Evolutionary conservation across 1,139 yeast species (phyloP).

Genomic region (Zygosaccharomyces pseudobailii): DNA sequence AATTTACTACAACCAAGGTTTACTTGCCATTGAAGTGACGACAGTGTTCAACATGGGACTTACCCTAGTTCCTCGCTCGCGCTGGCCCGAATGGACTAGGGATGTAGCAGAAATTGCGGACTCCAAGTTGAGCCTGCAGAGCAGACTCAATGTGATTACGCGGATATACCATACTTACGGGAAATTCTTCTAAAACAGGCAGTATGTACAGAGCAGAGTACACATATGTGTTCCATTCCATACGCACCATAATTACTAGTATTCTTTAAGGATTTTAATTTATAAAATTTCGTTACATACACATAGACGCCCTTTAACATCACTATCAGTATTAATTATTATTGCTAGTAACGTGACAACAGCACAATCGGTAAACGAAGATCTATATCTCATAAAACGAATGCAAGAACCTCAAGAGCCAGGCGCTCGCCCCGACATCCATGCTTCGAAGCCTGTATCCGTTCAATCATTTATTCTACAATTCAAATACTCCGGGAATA

Average conservation of each 20-base stretch:
- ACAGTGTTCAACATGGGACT: constrained; percentile 49
- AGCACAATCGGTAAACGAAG: too few species aligned
- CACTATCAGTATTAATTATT: too few species aligned
- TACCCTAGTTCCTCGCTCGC: constrained; percentile 43
- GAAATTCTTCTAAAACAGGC: constrained; percentile 21
- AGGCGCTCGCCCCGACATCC: background rate
- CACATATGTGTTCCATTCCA: background rate
- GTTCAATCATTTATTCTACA: background rate
- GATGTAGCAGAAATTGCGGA: constrained; percentile 52
- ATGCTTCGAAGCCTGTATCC: background rate
- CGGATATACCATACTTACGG: constrained; percentile 57
- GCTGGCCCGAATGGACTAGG: constrained; percentile 47
- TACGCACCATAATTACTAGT: background rate
- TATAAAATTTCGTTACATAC: too few species aligned
- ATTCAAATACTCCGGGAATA: background rate
- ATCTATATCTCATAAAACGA: too few species aligned
- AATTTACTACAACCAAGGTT: constrained; percentile 39
- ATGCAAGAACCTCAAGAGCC: too few species aligned
- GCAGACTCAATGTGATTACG: constrained; percentile 43
- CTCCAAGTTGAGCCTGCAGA: constrained; percentile 30
- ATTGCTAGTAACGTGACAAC: too few species aligned
- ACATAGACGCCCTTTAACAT: too few species aligned
- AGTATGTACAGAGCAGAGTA: background rate
- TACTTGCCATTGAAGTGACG: constrained; percentile 53
- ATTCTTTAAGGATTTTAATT: too few species aligned